phyloP scores from a whole-genome alignment of 1,284 basidiomycete genomes.

The Cutaneotrichosporon sp. region DNA sequence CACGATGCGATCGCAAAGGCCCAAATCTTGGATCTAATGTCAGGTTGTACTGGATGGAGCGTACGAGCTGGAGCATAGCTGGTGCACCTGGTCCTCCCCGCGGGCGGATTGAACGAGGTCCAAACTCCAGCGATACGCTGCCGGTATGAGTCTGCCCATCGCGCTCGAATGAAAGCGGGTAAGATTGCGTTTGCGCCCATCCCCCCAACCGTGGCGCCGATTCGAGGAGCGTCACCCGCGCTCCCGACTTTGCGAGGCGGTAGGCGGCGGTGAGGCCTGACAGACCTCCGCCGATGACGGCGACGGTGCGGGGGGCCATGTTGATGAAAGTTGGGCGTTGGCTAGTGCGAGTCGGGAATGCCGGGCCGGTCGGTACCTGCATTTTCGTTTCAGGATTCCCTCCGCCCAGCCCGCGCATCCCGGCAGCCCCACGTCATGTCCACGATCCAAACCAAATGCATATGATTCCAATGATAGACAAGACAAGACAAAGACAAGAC shows the following conservation, averaged over 20 bases:
- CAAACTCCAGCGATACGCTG: conserved; percentile 68
- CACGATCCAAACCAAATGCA: neutral
- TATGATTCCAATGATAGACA: neutral
- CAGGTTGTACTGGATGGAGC: conserved; percentile 41
- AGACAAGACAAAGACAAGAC: neutral
- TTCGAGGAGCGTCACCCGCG: conserved; percentile 19
- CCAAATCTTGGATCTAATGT: conserved; percentile 32
- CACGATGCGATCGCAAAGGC: conserved; percentile 33
- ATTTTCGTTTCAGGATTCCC: neutral
- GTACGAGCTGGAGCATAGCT: conserved; percentile 71
- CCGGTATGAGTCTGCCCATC: conserved; percentile 28
- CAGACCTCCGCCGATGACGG: conserved; percentile 50
- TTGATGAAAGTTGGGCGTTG: neutral
- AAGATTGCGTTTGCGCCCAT: conserved; percentile 71
- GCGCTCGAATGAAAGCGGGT: conserved; percentile 49
- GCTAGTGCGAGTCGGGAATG: neutral
- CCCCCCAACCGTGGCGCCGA: conserved; percentile 60
- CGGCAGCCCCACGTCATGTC: conserved; percentile 5
- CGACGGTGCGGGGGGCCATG: conserved; percentile 22
- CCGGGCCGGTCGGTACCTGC: neutral
- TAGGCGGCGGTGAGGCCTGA: conserved; percentile 49
- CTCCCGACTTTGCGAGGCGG: conserved; percentile 30
- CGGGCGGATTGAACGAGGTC: conserved; percentile 77
- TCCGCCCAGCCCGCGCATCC: too few relatives aligned
- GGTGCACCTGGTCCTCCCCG: conserved; percentile 60